Base-by-base conservation (phyloP, 305 asterid genomes). In the Rubia balearica region DNA sequence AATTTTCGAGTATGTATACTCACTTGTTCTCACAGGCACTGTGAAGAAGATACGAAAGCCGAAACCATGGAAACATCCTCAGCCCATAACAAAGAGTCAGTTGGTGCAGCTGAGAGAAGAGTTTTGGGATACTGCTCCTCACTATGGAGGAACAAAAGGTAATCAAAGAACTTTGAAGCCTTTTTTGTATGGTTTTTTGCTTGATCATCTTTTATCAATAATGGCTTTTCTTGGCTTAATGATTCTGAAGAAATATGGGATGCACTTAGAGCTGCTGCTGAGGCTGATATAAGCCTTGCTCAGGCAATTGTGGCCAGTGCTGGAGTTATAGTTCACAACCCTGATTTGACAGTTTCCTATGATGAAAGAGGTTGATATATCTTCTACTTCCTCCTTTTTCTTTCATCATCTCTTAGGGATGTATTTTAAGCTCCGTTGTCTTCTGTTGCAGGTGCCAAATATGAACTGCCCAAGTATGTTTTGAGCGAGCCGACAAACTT, bases 111-210 rank as follows among this genome's bases (percentile, higher is more conserved):
- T 89, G 49, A 78, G 90, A 53, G 96, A 91, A 55, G 96, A 91
- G 87, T 89, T 91, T 62, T 91, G 96, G 98, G 96, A 91, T 79
- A 89, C 98, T 74, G 93, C 96, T 71, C 96, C 98, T 68, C 96
- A 89, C 81, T 83, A 91, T 76, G 96, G 98, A 63, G 98, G 98
- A 41, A 81, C 77, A 62, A 88, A 86, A 83, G 96, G 98, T 89
- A 80, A 70, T 3, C 16, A 17, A 16, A 2, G 57, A 21, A n/a
- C 13, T 72, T 61, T 21, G 30, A 33, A 53, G 19, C 2, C 33
- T 7, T 3, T 3, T 21, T 10, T 6, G 5, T 8, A 21, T 57
- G 36, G 1, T 57, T 57, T 12, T 45, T 57, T 22, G 7, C 36
- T 24, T 19, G 36, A 8, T 36, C 46, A 51, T 22, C 14, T 22